Conservation (phyloP, 768 basidiomycete species). For the Lactarius quietus region DNA sequence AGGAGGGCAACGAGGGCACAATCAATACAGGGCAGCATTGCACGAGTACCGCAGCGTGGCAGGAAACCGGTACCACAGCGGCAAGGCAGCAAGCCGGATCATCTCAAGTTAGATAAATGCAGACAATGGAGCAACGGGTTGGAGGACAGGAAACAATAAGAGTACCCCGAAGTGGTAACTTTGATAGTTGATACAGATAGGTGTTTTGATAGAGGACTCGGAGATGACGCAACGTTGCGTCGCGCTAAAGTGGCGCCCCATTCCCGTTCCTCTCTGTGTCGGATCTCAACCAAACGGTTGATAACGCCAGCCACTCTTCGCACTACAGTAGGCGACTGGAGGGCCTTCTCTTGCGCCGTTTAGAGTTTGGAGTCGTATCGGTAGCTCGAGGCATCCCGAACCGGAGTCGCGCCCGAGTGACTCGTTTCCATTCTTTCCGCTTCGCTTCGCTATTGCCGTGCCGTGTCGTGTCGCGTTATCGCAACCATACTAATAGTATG, state of each 20-base stretch:
- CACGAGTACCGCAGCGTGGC: no score
- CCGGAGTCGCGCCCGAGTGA: neutral
- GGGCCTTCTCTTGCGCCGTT: neutral
- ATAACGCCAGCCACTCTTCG: neutral
- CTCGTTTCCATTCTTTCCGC: neutral
- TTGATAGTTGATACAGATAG: neutral
- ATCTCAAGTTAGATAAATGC: neutral
- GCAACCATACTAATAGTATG: no score
- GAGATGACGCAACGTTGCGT: neutral
- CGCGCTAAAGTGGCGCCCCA: neutral
- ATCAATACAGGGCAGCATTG: no score
- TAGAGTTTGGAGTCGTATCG: neutral
- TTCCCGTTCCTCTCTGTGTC: neutral
- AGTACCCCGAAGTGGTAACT: neutral
- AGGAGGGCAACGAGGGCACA: neutral
- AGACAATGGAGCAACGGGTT: neutral
- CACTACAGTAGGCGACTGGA: neutral
- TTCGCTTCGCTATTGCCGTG: neutral
- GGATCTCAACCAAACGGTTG: neutral
- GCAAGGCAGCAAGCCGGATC: neutral
- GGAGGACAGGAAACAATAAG: no score
- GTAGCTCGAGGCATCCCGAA: neutral
- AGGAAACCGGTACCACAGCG: neutral
- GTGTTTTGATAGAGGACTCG: neutral
- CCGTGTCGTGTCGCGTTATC: no score